Percentiles rank a stretch among this genome's conserved stretches.
phyloP scores from a whole-genome alignment of 2,329 filamentous ascomycete species.

The Knufia fluminis region DNA sequence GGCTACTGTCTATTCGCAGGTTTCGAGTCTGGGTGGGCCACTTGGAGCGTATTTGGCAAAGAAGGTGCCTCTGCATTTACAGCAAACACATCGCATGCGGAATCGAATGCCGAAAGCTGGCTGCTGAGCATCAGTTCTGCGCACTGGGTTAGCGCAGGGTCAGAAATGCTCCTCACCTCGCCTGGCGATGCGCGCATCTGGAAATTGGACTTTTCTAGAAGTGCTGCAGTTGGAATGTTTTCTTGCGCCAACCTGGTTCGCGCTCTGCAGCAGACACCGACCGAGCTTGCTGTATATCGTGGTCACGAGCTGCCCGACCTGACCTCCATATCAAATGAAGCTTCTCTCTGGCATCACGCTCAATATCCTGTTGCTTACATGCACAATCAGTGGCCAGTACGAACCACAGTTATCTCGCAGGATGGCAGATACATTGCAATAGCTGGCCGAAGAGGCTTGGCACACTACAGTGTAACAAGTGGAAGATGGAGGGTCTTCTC shows the following conservation, averaged over 20 bases:
- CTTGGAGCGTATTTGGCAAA: conserved; percentile 96
- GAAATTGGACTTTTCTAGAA: conserved; percentile 85
- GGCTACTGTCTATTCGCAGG: conserved; percentile 94
- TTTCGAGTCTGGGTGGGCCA: conserved; percentile 86
- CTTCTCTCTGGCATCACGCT: conserved; percentile 89
- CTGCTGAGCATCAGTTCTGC: conserved; percentile 68
- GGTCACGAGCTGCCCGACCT: conserved; percentile 87
- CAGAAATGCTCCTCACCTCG: conserved; percentile 69
- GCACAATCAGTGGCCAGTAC: conserved; percentile 86
- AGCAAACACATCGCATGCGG: conserved; percentile 54
- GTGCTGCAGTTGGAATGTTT: conserved; percentile 85
- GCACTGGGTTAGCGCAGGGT: conserved; percentile 79
- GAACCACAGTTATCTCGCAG: conserved; percentile 73
- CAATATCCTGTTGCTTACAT: conserved; percentile 79
- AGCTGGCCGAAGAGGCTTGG: conserved; percentile 84
- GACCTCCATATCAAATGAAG: conserved; percentile 82
- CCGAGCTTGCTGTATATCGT: conserved; percentile 82
- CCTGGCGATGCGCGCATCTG: conserved; percentile 69
- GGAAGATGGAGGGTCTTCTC: conserved; percentile 93
- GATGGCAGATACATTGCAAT: conserved; percentile 92
- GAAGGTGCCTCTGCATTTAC: conserved; percentile 75
- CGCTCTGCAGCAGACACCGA: conserved; percentile 79
- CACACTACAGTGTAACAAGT: conserved; percentile 91
- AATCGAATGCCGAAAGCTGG: conserved; percentile 70
- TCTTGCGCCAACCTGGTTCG: conserved; percentile 83